Conservation (phyloP, 495 filamentous ascomycete species). For the Apodospora peruviana region DNA sequence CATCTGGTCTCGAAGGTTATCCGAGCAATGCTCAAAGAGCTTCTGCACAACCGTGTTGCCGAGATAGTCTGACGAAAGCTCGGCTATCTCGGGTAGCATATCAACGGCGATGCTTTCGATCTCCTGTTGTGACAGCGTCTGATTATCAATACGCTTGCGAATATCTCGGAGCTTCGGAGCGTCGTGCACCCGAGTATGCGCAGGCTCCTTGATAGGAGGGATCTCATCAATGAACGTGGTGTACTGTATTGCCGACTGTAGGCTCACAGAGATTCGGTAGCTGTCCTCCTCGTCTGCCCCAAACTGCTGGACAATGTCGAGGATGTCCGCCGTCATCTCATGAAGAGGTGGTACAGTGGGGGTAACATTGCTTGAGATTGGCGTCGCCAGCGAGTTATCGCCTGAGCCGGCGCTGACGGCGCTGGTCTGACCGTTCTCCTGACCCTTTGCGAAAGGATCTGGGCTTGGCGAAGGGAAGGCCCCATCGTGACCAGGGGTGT, state of each 20-base stretch:
- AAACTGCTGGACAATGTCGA: conserved; percentile 82
- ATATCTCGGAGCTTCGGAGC: conserved; percentile 94
- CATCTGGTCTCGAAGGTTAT: conserved; percentile 86
- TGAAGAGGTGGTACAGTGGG: conserved; percentile 66
- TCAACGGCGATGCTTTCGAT: conserved; percentile 86
- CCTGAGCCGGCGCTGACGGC: conserved; percentile 29
- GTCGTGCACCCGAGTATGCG: conserved; percentile 86
- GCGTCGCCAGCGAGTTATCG: conserved; percentile 37
- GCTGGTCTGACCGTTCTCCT: conserved; percentile 36
- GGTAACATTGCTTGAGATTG: conserved; percentile 39
- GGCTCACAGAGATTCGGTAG: conserved; percentile 62
- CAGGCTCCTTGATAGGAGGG: conserved; percentile 81
- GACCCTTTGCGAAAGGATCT: conserved; percentile 63
- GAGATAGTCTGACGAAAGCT: conserved; percentile 89
- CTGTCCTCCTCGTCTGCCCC: conserved; percentile 80
- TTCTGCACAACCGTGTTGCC: conserved; percentile 99
- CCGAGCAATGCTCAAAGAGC: conserved; percentile 92
- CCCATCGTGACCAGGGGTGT: conserved; percentile 77
- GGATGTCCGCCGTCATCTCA: conserved; percentile 76
- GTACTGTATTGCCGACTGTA: conserved; percentile 71
- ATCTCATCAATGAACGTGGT: conserved; percentile 74
- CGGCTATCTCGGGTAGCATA: conserved; percentile 95
- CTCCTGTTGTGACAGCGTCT: conserved; percentile 73
- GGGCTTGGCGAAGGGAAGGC: conserved; percentile 91
- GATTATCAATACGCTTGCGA: conserved; percentile 94